These are phyloP conservation scores for Suillus americanus DNA, from an alignment of 768 basidiomycete genomes.

Conservation along the genomic window DNA sequence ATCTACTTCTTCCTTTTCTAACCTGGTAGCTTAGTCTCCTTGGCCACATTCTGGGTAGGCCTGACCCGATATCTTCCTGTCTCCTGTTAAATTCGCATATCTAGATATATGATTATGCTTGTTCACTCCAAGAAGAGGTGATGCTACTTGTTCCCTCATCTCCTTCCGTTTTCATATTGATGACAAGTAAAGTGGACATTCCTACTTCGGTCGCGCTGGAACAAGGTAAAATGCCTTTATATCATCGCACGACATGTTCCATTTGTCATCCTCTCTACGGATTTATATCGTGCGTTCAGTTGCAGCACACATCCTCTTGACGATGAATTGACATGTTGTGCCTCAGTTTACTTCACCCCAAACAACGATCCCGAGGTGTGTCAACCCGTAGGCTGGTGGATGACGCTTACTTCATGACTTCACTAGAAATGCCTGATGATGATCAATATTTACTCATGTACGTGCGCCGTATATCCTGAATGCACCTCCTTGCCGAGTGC, in stretches of 20 bases:
- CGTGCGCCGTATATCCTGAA: background rate
- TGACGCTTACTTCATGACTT: background rate
- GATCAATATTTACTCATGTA: background rate
- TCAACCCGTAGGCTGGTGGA: background rate
- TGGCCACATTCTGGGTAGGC: background rate
- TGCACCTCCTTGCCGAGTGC: background rate
- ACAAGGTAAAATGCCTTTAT: background rate
- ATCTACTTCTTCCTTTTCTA: background rate
- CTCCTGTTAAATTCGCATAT: background rate
- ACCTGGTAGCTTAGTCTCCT: background rate
- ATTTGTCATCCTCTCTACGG: background rate
- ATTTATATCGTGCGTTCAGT: background rate
- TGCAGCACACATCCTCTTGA: background rate
- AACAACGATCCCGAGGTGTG: background rate
- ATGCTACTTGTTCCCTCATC: background rate
- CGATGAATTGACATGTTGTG: background rate
- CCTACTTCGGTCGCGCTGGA: background rate
- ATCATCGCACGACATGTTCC: background rate
- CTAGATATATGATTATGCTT: background rate
- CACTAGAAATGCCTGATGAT: background rate
- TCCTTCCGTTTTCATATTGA: background rate
- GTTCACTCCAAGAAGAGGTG: background rate
- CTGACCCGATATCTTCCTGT: background rate
- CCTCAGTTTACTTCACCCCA: background rate
- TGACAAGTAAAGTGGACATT: background rate